Evolutionary conservation across 768 basidiomycete species (phyloP).

Genomic region (Rhizopogon rudus): DNA sequence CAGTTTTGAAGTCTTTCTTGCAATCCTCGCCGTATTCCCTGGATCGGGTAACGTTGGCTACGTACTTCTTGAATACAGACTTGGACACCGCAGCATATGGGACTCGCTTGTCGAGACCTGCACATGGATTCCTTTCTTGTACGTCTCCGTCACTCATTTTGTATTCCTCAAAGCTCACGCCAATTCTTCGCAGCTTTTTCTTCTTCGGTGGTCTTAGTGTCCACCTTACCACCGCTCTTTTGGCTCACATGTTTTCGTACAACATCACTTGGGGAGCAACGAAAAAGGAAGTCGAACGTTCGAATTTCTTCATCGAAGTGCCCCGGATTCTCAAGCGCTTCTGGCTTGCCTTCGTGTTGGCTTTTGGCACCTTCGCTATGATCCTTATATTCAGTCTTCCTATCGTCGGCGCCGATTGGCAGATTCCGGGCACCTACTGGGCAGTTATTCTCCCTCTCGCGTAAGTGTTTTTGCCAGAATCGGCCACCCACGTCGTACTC

Average conservation of each 20-base stretch:
- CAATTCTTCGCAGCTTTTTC: slow-evolving; percentile 22
- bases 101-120: slow-evolving; percentile 11
- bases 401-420: slow-evolving; percentile 60
- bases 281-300: slow-evolving; percentile 71
- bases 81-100: slow-evolving; percentile 33
- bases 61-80: slow-evolving; percentile 61
- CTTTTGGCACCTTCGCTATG: slow-evolving; percentile 41
- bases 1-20: slow-evolving; percentile 69
- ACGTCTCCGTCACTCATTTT: neutral
- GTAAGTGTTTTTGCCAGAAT: slow-evolving; percentile 31
- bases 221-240: slow-evolving; percentile 42
- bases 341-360: slow-evolving; percentile 57
- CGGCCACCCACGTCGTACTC: neutral
- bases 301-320: slow-evolving; percentile 81
- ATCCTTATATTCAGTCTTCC: slow-evolving; percentile 54
- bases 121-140: slow-evolving; percentile 23
- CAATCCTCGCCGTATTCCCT: slow-evolving; percentile 64
- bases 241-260: slow-evolving; percentile 46
- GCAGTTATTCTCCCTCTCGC: slow-evolving; percentile 73
- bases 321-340: slow-evolving; percentile 81
- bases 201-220: slow-evolving; percentile 44
- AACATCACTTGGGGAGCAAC: slow-evolving; percentile 37
- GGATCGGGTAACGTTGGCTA: slow-evolving; percentile 65
- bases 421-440: slow-evolving; percentile 59
- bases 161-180: neutral